phyloP scores from a whole-genome alignment of 106 monocot species.

The Amphibolis antarctica region DNA sequence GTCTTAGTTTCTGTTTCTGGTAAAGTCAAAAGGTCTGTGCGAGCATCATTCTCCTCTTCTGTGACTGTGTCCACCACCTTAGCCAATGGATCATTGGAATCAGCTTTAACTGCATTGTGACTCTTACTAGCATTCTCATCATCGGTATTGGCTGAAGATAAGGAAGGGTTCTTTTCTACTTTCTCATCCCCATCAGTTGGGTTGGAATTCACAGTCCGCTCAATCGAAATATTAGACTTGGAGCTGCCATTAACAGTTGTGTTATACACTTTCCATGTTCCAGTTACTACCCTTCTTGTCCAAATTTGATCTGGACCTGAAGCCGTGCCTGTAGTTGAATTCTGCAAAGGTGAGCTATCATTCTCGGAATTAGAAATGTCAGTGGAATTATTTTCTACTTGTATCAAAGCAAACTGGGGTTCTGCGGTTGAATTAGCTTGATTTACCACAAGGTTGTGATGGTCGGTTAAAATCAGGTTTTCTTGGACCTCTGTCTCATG shows the following conservation, averaged over 20 bases:
- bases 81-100: constrained; percentile 4
- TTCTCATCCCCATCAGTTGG: neutral
- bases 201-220: neutral
- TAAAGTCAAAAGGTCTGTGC: constrained; percentile 10
- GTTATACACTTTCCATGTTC: neutral
- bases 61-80: neutral
- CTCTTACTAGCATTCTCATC: neutral
- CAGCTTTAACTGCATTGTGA: neutral
- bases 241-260: neutral
- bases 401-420: neutral
- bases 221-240: neutral
- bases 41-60: constrained; percentile 9
- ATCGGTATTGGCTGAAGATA: neutral
- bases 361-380: neutral
- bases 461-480: constrained; percentile 4
- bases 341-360: neutral
- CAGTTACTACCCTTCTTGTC: neutral
- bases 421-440: constrained; percentile 1
- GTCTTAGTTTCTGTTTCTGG: constrained; percentile 7
- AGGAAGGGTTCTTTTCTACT: neutral
- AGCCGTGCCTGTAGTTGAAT: constrained; percentile 1
- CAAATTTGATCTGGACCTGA: neutral
- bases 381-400: neutral
- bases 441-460: neutral
- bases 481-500: neutral